Evolutionary conservation across 2,329 filamentous ascomycete species (phyloP).

Genomic region (Aspergillus sp.): DNA sequence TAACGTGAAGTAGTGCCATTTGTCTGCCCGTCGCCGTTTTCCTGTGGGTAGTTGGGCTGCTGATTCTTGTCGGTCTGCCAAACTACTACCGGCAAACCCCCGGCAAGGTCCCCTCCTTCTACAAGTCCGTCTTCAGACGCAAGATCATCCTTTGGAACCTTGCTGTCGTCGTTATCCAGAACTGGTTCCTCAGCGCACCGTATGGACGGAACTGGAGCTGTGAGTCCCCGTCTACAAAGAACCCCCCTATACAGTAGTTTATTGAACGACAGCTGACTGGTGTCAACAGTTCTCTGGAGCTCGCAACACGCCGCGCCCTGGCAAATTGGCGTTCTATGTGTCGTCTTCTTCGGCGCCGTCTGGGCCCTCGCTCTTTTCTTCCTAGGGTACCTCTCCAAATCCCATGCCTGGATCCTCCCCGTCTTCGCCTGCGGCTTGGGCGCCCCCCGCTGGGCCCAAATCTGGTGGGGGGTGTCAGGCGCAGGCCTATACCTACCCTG

Average conservation of each 20-base stretch:
- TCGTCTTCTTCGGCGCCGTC: slow-evolving; percentile 44
- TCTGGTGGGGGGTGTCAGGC: slow-evolving; percentile 56
- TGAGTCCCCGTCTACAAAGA: slow-evolving; percentile 13
- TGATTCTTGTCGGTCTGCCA: slow-evolving; percentile 55
- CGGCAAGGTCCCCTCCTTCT: slow-evolving; percentile 58
- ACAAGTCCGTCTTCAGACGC: slow-evolving; percentile 52
- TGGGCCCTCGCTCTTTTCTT: slow-evolving; percentile 44
- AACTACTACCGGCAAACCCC: slow-evolving; percentile 59
- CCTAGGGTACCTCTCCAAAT: slow-evolving; percentile 49
- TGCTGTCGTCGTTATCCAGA: slow-evolving; percentile 55
- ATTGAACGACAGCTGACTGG: background rate
- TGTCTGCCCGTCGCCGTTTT: slow-evolving; percentile 51
- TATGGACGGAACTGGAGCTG: slow-evolving; percentile 61
- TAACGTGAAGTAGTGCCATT: slow-evolving; percentile 38
- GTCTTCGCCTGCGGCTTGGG: slow-evolving; percentile 59
- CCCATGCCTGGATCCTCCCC: slow-evolving; percentile 58
- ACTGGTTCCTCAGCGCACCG: slow-evolving; percentile 58
- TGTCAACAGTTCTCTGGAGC: slow-evolving; percentile 45
- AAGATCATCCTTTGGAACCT: slow-evolving; percentile 63
- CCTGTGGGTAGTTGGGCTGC: slow-evolving; percentile 48
- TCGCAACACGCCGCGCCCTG: slow-evolving; percentile 49
- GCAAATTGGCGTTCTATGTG: slow-evolving; percentile 47
- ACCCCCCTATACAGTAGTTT: too few relatives aligned
- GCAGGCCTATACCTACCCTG: slow-evolving; percentile 57
- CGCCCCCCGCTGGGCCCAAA: slow-evolving; percentile 59